Evolutionary conservation across 495 filamentous ascomycete species (phyloP), one percentile per base, ranked within the genome.

Genomic region (Staphylotrichum tortipilum): DNA sequence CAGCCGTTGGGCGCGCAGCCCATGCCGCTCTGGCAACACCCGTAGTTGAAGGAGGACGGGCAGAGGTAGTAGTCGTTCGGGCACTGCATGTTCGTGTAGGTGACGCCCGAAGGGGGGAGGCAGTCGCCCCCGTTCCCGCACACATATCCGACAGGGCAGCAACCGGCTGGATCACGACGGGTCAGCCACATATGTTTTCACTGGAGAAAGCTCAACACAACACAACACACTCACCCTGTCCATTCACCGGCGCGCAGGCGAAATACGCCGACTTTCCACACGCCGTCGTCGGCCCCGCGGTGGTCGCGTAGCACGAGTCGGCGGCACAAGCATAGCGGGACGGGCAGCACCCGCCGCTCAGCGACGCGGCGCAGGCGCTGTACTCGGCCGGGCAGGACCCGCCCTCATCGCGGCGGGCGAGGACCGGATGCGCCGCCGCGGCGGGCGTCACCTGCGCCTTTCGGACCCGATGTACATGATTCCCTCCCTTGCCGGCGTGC

Each of bases 331-430:
- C 64, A 50, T 73, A 75, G 7, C 54, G 51, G 11, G 61, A 54
- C 3, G 69, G 70, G 39, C 72, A 75, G 38, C 72, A 75, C 29
- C 65, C 67, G 30, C 72, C 72, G 38, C 60, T 51, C 22, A 63
- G 36, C 0, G 63, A 60, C 8, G 62, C 54, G 15, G 70, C 60
- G 49, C 72, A 75, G 22, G 66, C 47, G 10, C 58, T 54, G 15
- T 67, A 46, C 44, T 58, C 62, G 24, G 54, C 19, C 21, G 59
- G 53, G 43, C 67, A 69, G 19, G 51, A n/a, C n/a, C n/a, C 41
- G 21, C 44, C 52, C 14, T 47, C 50, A 22, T 62, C 60, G 47
- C 56, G 48, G 29, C 52, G 50, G 23, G 6, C 26, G 6, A 10
- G 26, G 26, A 50, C 12, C 23, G 52, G 43, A 9, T 54, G 49